Evolutionary conservation across 2,329 filamentous ascomycete species (phyloP), one percentile per base, ranked within the genome.

Genomic region (Phaeosphaeriaceae sp.): DNA sequence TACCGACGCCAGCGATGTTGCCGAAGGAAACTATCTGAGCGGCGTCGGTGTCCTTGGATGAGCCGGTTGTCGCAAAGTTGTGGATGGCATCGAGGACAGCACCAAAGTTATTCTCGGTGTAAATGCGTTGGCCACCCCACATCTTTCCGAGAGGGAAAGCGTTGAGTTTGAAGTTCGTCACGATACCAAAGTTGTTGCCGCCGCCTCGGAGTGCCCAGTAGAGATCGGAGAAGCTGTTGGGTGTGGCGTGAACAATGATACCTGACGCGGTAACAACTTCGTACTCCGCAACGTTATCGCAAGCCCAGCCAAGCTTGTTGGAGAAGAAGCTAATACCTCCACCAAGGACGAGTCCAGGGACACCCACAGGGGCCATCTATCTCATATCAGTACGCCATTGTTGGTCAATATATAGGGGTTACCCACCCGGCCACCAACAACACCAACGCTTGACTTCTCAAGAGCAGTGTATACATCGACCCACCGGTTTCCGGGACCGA

Each of bases 401-500:
- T n/a, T n/a, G n/a, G n/a, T n/a, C n/a, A n/a, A n/a, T n/a, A n/a
- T 11, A n/a, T 2, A 6, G 42, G 24, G 10, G 73, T 5, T 71
- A 46, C 63, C 59, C 62, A 62, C 69, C 11, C 75, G 66, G 11
- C 75, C 75, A 22, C 75, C 75, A 33, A 72, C 61, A n/a, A 75
- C 75, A 22, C 63, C 60, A 7, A 76, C 54, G 10, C 62, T 61
- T 15, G 65, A 55, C 9, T 61, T 61, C 21, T 75, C 69, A 9
- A 78, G 57, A 0, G 48, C 51, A 1, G 54, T 62, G 42, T 77
- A 79, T 2, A 79, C 74, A 54, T 76, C 65, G 19, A 65, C 59
- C 77, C 77, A 79, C 19, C 58, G 63, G 44, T 69, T 71, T 7
- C 77, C 77, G 11, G 75, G 61, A 1, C 73, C 76, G 25, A 78